phyloP scores from a whole-genome alignment of 1,284 basidiomycete genomes.

The Puccinia coronata region DNA sequence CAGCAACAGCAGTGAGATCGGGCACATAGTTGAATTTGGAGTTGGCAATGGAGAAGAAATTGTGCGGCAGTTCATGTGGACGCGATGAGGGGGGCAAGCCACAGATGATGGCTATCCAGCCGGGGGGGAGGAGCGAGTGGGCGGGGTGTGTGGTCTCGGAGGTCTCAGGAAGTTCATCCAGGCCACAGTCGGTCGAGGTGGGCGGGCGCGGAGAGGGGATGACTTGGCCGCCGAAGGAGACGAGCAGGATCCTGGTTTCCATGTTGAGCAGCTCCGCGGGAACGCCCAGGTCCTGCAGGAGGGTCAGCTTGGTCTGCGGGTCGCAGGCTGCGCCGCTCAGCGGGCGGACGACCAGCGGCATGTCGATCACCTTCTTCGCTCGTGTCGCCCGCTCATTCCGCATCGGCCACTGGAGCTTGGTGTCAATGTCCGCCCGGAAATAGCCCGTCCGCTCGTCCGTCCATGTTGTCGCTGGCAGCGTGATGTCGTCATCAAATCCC shows the following conservation, averaged over 20 bases:
- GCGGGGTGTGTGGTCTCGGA: constrained; percentile 38
- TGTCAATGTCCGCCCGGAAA: constrained; percentile 63
- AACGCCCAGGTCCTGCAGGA: constrained; percentile 67
- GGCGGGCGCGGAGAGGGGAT: constrained; percentile 65
- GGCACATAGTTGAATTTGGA: constrained; percentile 79
- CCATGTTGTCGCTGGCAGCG: constrained; percentile 69
- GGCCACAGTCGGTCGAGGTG: neutral
- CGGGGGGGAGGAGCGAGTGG: constrained; percentile 63
- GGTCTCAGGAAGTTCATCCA: neutral
- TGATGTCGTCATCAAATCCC: constrained; percentile 63
- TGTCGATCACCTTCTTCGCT: constrained; percentile 59
- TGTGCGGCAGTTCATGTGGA: constrained; percentile 63
- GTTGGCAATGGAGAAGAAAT: constrained; percentile 55
- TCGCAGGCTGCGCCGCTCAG: constrained; percentile 64
- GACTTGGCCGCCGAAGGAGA: constrained; percentile 75
- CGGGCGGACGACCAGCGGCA: constrained; percentile 70
- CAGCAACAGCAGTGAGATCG: constrained; percentile 70
- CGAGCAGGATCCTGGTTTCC: constrained; percentile 64
- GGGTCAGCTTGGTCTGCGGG: constrained; percentile 56
- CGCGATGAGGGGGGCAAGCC: constrained; percentile 61
- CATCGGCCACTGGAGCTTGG: constrained; percentile 3
- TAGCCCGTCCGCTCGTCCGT: constrained; percentile 63
- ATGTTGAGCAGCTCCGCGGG: constrained; percentile 64
- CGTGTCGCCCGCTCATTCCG: neutral
- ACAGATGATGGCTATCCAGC: constrained; percentile 76